These are phyloP conservation scores for Lavandula angustifolia DNA, from an alignment of 257 asterid genomes.

Conservation along the genomic window DNA sequence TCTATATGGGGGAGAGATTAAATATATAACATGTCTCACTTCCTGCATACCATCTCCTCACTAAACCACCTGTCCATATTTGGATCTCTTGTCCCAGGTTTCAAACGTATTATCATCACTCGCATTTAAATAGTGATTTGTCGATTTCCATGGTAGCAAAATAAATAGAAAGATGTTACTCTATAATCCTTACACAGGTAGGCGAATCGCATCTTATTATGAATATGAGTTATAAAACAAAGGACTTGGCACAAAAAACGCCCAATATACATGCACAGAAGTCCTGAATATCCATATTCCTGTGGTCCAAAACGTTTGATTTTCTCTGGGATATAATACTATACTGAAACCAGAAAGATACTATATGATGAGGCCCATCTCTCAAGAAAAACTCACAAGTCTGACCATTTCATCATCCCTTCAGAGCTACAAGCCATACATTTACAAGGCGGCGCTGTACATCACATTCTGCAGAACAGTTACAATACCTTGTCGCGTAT, in stretches of 20 bases:
- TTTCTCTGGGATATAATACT: not conserved
- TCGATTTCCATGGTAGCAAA: not conserved
- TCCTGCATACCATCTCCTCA: no score
- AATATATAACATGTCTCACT: no score
- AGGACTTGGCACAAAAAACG: conserved; percentile 6
- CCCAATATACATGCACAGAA: conserved; percentile 11
- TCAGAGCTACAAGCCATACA: not conserved
- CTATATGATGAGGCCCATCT: conserved; percentile 2
- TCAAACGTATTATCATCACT: no score
- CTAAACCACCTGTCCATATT: no score
- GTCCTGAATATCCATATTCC: not conserved
- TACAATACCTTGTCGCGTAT: no score
- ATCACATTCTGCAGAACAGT: not conserved
- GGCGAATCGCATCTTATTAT: not conserved
- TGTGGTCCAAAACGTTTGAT: conserved; percentile 8
- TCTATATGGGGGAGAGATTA: no score
- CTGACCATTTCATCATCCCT: conserved; percentile 3
- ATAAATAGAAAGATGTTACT: not conserved
- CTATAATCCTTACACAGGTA: not conserved
- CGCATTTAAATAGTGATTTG: no score
- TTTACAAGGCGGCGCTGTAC: not conserved
- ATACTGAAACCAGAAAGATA: not conserved
- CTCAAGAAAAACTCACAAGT: conserved; percentile 13
- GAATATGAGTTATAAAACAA: not conserved
- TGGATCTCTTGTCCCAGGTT: no score